Base-by-base conservation (phyloP, 148 eudicot genomes). In the Polygonum maritimum region DNA sequence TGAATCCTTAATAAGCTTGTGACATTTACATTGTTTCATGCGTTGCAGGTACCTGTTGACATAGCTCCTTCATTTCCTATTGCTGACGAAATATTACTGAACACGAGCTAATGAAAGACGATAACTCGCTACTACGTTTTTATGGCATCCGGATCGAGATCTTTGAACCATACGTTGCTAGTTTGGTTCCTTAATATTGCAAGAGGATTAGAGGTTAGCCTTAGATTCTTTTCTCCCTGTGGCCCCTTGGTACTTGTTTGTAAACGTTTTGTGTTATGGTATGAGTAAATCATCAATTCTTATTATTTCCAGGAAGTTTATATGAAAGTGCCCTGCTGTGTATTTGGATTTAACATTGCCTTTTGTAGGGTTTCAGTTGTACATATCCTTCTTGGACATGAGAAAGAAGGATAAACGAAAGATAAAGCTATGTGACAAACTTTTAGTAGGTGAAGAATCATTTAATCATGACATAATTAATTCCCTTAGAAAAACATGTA, bases 11-110 rank as follows among this genome's bases (percentile, higher is more conserved):
- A 38, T 39, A 39, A 39, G 21, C 40, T 52, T 15, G 10, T 47
- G 45, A 40, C 40, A n/a, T 73, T 75, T 48, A 47, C 16, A 22
- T 48, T 58, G 45, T 18, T 48, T 36, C 7, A 41, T 77, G 70
- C 41, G 44, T 78, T 85, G 26, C 88, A 95, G 98, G 98, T 95
- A 72, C 98, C 98, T 0, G 93, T 95, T 77, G 97, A 95, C 78
- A 90, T 95, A 75, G 77, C 83, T 80, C 97, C 96, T 0, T 75
- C 80, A 71, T 92, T 95, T 79, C 85, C 94, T 16, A 75, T 85
- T 31, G 98, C 88, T 39, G 88, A 89, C 38, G 47, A 88, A 71
- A 75, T 92, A 80, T 77, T 26, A 26, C 31, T 87, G 78, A 81
- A 40, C 55, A 36, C 45, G 15, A 5, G 21, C 16, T 67, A 36